Evolutionary conservation across 345 rosid species (phyloP).

Genomic region (Odontarrhena argentea): DNA sequence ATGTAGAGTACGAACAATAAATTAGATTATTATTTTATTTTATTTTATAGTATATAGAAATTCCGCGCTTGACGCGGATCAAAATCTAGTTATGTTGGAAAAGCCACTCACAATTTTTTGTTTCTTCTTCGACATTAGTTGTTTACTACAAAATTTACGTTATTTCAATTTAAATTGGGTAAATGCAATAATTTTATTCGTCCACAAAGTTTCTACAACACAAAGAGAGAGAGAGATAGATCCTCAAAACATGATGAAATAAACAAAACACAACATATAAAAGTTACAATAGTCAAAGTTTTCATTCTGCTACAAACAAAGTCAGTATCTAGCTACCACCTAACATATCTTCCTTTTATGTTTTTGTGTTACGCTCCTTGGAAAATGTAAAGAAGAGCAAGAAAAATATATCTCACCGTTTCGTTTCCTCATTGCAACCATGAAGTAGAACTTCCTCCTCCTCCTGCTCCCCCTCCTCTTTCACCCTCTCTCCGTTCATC

Average conservation of each 20-base stretch:
- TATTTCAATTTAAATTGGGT: neutral
- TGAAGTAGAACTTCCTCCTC: neutral
- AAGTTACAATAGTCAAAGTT: constrained; percentile 37
- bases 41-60: no score
- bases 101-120: no score
- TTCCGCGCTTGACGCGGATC: no score
- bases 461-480: no score
- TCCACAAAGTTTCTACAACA: neutral
- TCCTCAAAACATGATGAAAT: neutral
- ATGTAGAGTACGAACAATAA: no score
- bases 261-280: constrained; percentile 19
- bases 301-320: constrained; percentile 38
- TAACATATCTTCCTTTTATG: constrained; percentile 31
- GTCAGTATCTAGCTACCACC: constrained; percentile 26
- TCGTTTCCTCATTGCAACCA: constrained; percentile 29
- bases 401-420: neutral
- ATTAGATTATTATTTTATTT: no score
- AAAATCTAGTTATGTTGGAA: no score
- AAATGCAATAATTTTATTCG: neutral
- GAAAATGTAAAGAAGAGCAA: neutral
- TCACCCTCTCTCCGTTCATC: constrained; percentile 11
- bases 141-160: neutral
- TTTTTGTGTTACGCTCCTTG: neutral
- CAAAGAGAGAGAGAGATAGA: neutral
- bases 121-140: neutral